These are phyloP conservation scores for Rutstroemia sp. DNA, from an alignment of 2,329 filamentous ascomycete genomes.

Conservation along the genomic window DNA sequence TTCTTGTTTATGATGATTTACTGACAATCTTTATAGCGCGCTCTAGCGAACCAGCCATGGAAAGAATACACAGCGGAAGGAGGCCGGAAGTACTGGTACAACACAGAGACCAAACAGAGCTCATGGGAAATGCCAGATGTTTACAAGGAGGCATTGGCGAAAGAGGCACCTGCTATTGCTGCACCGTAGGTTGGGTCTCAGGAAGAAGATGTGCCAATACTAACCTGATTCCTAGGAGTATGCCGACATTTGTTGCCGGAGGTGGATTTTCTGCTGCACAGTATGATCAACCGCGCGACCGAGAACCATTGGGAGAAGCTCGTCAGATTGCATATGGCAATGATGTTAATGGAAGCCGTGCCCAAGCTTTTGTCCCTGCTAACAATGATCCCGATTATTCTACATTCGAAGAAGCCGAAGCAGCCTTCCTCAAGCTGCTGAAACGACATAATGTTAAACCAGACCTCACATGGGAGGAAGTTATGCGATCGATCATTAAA, in stretches of 20 bases:
- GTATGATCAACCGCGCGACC: constrained; percentile 30
- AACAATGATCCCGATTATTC: constrained; percentile 71
- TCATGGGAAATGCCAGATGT: constrained; percentile 89
- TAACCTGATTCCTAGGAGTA: constrained; percentile 13
- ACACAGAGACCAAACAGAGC: constrained; percentile 84
- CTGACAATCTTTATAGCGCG: constrained; percentile 47
- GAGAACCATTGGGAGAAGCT: constrained; percentile 42
- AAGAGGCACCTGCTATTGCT: constrained; percentile 37
- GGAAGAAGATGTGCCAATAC: neutral
- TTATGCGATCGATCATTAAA: constrained; percentile 76
- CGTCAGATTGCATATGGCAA: constrained; percentile 51
- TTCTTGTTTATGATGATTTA: constrained; percentile 15
- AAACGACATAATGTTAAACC: constrained; percentile 78
- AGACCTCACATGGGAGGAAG: constrained; percentile 89
- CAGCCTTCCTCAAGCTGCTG: constrained; percentile 85
- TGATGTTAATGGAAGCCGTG: constrained; percentile 40
- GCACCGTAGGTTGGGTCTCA: constrained; percentile 35
- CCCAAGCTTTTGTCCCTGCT: constrained; percentile 54
- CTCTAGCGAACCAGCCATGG: constrained; percentile 78
- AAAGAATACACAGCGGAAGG: constrained; percentile 84
- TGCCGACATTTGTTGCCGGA: constrained; percentile 37
- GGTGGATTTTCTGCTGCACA: constrained; percentile 31
- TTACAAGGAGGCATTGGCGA: constrained; percentile 68
- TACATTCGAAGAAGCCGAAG: constrained; percentile 80
- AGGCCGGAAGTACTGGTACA: constrained; percentile 92